phyloP scores from a whole-genome alignment of 2,329 filamentous ascomycete species.

The Iodosphaeria phyllophila region DNA sequence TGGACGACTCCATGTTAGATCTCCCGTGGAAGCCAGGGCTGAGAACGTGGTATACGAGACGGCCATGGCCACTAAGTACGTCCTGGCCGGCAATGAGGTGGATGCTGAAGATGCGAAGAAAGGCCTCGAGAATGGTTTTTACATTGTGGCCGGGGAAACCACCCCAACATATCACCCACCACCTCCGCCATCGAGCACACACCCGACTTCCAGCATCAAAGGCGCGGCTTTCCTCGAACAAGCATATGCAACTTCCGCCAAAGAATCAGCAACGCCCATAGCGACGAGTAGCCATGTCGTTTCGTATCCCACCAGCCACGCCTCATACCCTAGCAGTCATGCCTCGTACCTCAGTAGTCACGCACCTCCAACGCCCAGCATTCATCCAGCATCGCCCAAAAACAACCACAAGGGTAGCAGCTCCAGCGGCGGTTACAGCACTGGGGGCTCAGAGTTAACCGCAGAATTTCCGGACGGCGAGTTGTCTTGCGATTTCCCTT shows the following conservation, averaged over 20 bases:
- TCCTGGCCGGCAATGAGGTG: conserved; percentile 46
- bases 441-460: conserved; percentile 34
- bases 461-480: conserved; percentile 58
- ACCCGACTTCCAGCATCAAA: conserved; percentile 14
- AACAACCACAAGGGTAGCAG: too few relatives aligned
- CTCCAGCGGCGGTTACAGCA: conserved; percentile 19
- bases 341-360: conserved; percentile 13
- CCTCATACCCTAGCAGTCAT: too few relatives aligned
- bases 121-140: conserved; percentile 55
- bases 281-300: too few relatives aligned
- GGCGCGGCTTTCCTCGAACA: conserved; percentile 14
- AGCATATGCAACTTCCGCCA: conserved; percentile 13
- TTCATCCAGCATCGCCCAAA: conserved; percentile 7
- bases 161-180: conserved; percentile 31
- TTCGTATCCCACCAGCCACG: too few relatives aligned
- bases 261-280: conserved; percentile 16
- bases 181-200: conserved; percentile 12
- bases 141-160: conserved; percentile 43
- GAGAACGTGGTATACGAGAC: conserved; percentile 31
- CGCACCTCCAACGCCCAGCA: conserved; percentile 10
- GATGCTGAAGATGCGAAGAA: conserved; percentile 44
- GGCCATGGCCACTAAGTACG: conserved; percentile 51
- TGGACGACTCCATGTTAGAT: conserved; percentile 37
- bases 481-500: conserved; percentile 61
- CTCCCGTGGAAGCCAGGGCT: conserved; percentile 27